These are phyloP conservation scores for Turnera subulata DNA, from an alignment of 345 rosid genomes.

Conservation along the genomic window DNA sequence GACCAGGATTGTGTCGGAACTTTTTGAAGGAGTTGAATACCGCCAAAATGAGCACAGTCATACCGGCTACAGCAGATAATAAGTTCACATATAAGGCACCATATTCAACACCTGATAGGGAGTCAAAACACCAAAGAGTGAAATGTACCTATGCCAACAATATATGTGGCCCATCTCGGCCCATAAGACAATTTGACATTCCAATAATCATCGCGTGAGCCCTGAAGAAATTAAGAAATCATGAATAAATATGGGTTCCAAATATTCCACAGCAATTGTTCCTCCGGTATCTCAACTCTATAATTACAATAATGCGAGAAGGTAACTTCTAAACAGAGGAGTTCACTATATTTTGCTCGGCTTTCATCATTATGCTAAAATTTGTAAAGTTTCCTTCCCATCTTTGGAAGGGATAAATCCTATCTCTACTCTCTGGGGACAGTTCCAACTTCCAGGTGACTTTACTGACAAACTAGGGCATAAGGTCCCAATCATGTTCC, in stretches of 20 bases:
- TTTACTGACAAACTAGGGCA: no score
- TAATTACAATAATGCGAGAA: background rate
- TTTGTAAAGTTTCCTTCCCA: no score
- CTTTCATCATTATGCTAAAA: no score
- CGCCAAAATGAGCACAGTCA: conserved; percentile 59
- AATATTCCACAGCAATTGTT: background rate
- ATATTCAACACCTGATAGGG: background rate
- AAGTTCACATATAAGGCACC: conserved; percentile 4
- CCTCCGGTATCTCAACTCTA: conserved; percentile 6
- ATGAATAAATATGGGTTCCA: background rate
- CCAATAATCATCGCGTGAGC: conserved; percentile 47
- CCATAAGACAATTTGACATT: conserved; percentile 70
- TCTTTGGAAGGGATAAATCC: no score
- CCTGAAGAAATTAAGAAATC: conserved; percentile 42
- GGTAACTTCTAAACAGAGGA: background rate
- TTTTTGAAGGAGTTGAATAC: conserved; percentile 62
- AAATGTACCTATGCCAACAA: conserved; percentile 69
- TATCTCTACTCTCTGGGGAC: no score
- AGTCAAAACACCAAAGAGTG: conserved; percentile 6
- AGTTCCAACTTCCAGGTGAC: no score
- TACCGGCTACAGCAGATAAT: conserved; percentile 43
- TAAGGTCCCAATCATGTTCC: no score
- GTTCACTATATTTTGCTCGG: background rate
- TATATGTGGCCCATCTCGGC: conserved; percentile 88
- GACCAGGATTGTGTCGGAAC: conserved; percentile 39